These are phyloP conservation scores for Dioszegia hungarica DNA, from an alignment of 768 basidiomycete species.

Conservation along the genomic window DNA sequence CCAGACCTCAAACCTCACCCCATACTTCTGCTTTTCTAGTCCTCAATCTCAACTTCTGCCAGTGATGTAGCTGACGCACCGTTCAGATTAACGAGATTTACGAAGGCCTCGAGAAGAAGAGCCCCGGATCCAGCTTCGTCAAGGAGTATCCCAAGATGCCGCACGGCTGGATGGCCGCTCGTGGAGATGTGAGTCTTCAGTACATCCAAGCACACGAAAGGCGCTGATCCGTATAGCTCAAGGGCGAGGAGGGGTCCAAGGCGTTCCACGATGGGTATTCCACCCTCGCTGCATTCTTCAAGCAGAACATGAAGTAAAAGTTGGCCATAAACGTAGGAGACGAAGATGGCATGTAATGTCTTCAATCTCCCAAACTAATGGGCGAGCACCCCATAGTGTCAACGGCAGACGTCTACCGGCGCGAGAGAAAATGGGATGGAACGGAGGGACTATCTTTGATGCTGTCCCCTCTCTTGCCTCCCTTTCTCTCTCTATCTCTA, in stretches of 20 bases:
- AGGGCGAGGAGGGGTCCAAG: constrained; percentile 5
- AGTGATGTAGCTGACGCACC: neutral
- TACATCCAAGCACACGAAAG: neutral
- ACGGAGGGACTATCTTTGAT: too few relatives aligned
- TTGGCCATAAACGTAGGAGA: neutral
- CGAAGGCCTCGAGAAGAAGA: constrained; percentile 28
- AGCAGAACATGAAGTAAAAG: constrained; percentile 11
- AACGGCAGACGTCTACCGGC: too few relatives aligned
- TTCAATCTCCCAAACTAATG: neutral
- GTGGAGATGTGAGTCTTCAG: constrained; percentile 35
- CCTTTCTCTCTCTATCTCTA: too few relatives aligned
- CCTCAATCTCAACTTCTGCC: neutral
- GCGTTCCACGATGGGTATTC: constrained; percentile 14
- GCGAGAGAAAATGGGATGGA: too few relatives aligned
- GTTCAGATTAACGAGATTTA: constrained; percentile 36
- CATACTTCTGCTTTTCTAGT: too few relatives aligned
- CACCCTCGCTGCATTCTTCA: constrained; percentile 14
- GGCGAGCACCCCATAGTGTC: too few relatives aligned
- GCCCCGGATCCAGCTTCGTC: constrained; percentile 30
- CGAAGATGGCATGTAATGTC: neutral
- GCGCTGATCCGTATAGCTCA: constrained; percentile 5
- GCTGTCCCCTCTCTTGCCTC: too few relatives aligned
- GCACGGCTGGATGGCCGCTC: constrained; percentile 40
- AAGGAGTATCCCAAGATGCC: constrained; percentile 23
- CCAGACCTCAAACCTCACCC: too few relatives aligned